phyloP scores from a whole-genome alignment of 495 filamentous ascomycete species.

The Aspergillus heteromorphus region DNA sequence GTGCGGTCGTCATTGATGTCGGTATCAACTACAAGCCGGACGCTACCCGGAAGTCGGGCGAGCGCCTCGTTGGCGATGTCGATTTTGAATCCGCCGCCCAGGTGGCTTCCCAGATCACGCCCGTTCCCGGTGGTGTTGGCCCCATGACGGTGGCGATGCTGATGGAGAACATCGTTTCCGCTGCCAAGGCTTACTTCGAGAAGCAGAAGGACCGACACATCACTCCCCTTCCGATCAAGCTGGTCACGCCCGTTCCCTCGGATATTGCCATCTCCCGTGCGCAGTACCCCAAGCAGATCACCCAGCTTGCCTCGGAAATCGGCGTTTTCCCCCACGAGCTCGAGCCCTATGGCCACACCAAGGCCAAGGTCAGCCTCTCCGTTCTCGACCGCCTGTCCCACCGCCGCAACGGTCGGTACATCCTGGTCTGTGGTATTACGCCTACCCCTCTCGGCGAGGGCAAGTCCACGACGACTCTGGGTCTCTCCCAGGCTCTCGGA shows the following conservation, averaged over 20 bases:
- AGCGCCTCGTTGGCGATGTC: conserved; percentile 92
- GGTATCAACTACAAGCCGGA: conserved; percentile 97
- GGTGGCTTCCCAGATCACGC: conserved; percentile 92
- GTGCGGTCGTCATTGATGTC: conserved; percentile 93
- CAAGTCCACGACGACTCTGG: conserved; percentile 98
- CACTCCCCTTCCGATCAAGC: conserved; percentile 70
- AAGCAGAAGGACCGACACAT: conserved; percentile 71
- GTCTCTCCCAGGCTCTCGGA: conserved; percentile 88
- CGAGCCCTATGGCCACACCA: conserved; percentile 90
- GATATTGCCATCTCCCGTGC: conserved; percentile 90
- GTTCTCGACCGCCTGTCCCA: conserved; percentile 79
- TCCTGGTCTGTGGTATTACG: conserved; percentile 91
- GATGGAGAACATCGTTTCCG: conserved; percentile 84
- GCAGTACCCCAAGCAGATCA: conserved; percentile 86
- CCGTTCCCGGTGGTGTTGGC: conserved; percentile 93
- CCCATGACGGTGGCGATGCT: conserved; percentile 99
- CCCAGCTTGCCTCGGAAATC: conserved; percentile 74
- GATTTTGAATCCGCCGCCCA: conserved; percentile 81
- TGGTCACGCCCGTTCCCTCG: conserved; percentile 74
- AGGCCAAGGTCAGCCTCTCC: conserved; percentile 85
- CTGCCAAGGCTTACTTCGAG: conserved; percentile 75
- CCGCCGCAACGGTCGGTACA: conserved; percentile 80
- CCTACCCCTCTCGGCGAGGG: conserved; percentile 97
- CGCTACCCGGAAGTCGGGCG: conserved; percentile 85
- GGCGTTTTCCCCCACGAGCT: conserved; percentile 81